Evolutionary conservation across 371 early-diverging fungal species (phyloP).

Genomic region (Mortierella sp.): DNA sequence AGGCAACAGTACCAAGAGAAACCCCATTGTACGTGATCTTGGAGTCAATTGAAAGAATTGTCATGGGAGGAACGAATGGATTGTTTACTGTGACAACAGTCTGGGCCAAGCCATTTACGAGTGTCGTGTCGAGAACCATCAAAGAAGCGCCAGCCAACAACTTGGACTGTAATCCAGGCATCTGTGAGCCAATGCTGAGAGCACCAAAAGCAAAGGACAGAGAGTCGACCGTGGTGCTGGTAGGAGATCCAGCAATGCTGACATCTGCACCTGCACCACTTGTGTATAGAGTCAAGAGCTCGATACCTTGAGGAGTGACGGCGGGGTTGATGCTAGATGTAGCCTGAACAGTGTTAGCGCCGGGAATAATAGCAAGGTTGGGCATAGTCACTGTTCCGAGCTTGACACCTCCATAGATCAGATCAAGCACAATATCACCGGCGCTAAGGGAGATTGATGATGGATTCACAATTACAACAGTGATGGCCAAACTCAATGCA

Average conservation of each 20-base stretch:
- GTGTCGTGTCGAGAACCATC: conserved; percentile 58
- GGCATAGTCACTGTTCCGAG: conserved; percentile 65
- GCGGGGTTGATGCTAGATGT: conserved; percentile 63
- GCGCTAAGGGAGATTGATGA: conserved; percentile 63
- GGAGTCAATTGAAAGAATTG: conserved; percentile 61
- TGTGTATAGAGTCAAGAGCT: conserved; percentile 64
- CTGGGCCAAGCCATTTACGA: conserved; percentile 59
- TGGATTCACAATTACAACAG: conserved; percentile 67
- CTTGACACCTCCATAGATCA: conserved; percentile 56
- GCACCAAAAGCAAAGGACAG: conserved; percentile 61
- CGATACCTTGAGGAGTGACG: conserved; percentile 60
- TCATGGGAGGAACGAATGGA: conserved; percentile 66
- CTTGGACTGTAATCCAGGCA: conserved; percentile 63
- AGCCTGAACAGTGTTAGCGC: conserved; percentile 61
- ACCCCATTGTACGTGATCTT: conserved; percentile 62
- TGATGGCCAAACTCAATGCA: conserved; percentile 59
- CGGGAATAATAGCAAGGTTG: conserved; percentile 61
- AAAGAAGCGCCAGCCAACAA: conserved; percentile 62
- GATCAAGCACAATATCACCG: conserved; percentile 63
- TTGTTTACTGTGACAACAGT: conserved; percentile 65
- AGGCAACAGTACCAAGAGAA: conserved; percentile 65
- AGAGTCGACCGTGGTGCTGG: conserved; percentile 62
- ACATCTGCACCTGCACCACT: conserved; percentile 64
- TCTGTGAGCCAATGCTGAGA: conserved; percentile 58
- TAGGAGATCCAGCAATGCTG: conserved; percentile 60